Base-by-base conservation (phyloP, 2,329 filamentous ascomycete genomes). In the Purpureocillium lavendulum region DNA sequence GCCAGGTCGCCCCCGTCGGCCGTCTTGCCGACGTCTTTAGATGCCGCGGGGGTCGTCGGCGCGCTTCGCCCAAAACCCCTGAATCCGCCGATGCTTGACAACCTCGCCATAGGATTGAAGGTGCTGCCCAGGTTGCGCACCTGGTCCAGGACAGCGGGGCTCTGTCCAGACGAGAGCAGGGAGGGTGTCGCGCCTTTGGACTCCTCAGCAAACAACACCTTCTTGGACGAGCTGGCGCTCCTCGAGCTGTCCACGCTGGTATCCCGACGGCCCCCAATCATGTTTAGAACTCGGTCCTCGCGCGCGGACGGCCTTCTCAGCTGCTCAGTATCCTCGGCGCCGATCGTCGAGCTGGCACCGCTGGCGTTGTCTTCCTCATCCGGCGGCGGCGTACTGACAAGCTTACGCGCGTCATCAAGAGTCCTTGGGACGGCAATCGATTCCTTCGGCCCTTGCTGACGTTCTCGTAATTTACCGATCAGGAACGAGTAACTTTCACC, bases 401-500 rank as follows among this genome's bases (percentile, higher is more conserved):
- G 75, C 57, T 88, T 90, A 35, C 88, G 76, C 13, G 90, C 92
- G 53, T 98, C 92, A 51, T 95, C 92, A 0, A 98, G 69, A 2
- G 92, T 98, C 53, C 87, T 90, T 2, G 92, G 92, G 1, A 94
- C 72, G 7, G 78, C 63, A 3, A 80, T 71, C 13, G 73, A 65
- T 17, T 63, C 58, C 21, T 56, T 54, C 8, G 60, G 54, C 11
- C 55, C 49, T 11, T 71, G 59, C 56, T 77, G 65, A 50, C 80
- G 71, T 58, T 95, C 88, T 45, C 84, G 87, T 15, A 96, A 70
- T 49, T 88, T 86, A 13, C 90, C 90, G 40, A 98, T 79, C 17
- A 98, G 67, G 57, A 97, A 94, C 44, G 88, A 92, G 64, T 96
- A 94, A 57, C 88, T 96, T 53, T 87, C 88, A 43, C 90, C 89